Evolutionary conservation across 208 protist genomes (phyloP).

Genomic region (Angomonas deanei): DNA sequence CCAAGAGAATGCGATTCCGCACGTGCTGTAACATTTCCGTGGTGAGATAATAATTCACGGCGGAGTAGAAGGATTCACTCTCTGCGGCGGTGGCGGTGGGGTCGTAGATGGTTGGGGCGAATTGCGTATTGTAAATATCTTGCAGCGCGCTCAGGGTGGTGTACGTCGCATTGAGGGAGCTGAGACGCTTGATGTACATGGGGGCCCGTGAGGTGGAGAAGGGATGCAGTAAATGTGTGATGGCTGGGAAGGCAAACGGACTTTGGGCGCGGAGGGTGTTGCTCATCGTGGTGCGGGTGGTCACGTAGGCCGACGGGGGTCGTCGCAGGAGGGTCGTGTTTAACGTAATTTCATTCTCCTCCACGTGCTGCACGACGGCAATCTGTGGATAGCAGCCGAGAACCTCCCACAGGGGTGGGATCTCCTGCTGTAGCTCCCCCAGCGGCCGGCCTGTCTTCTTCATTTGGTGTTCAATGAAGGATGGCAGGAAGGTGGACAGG

Average conservation of each 20-base stretch:
- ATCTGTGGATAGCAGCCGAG: neutral
- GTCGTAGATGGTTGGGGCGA: conserved; percentile 59
- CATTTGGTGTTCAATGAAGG: conserved; percentile 22
- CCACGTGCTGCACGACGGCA: neutral
- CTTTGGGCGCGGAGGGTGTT: neutral
- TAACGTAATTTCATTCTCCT: neutral
- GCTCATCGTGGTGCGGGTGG: neutral
- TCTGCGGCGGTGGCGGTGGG: conserved; percentile 31
- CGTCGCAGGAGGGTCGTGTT: neutral
- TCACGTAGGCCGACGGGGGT: neutral
- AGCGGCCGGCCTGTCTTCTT: neutral
- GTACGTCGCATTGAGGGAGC: conserved; percentile 32
- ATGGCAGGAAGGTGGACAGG: conserved; percentile 22
- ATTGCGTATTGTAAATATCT: conserved; percentile 32
- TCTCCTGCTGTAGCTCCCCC: neutral
- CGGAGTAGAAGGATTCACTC: conserved; percentile 21
- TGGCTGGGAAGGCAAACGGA: conserved; percentile 41
- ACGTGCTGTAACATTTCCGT: conserved; percentile 2
- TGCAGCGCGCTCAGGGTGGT: conserved; percentile 47
- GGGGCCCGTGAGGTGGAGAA: conserved; percentile 13
- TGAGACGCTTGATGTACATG: conserved; percentile 53
- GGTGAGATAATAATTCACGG: conserved; percentile 18
- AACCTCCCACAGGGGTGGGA: neutral
- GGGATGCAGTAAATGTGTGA: conserved; percentile 21
- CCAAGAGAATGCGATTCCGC: conserved; percentile 25